Evolutionary conservation across 2,329 filamentous ascomycete species (phyloP).

Genomic region (Colletotrichum theobromicola): DNA sequence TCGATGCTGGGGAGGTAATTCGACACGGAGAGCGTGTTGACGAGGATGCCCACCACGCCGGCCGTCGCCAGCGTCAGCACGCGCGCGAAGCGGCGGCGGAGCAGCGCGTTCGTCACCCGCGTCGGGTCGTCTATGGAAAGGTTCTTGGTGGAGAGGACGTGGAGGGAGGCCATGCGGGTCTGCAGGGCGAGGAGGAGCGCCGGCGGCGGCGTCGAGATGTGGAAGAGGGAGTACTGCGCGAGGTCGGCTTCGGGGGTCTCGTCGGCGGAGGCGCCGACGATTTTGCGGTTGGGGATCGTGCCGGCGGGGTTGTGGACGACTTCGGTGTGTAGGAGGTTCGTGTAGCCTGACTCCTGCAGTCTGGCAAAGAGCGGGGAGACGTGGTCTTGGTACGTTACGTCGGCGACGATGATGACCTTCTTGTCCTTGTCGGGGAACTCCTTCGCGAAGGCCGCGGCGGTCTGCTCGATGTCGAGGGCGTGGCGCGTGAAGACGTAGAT

Average conservation of each 20-base stretch:
- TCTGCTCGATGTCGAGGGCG: constrained; percentile 65
- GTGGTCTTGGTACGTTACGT: constrained; percentile 85
- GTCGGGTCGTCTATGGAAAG: constrained; percentile 52
- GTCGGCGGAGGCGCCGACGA: constrained; percentile 39
- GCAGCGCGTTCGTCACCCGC: constrained; percentile 54
- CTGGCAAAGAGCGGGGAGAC: constrained; percentile 61
- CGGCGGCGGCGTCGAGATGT: constrained; percentile 80
- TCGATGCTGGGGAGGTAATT: constrained; percentile 87
- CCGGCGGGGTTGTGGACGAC: constrained; percentile 82
- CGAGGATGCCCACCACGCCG: constrained; percentile 88
- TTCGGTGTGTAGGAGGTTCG: constrained; percentile 69
- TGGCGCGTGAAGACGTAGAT: constrained; percentile 88
- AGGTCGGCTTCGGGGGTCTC: constrained; percentile 47
- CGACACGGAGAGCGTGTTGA: constrained; percentile 91
- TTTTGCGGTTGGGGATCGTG: constrained; percentile 81
- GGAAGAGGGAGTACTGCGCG: constrained; percentile 77
- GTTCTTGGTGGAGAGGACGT: constrained; percentile 74
- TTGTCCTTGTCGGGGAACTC: constrained; percentile 69
- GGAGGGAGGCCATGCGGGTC: constrained; percentile 78
- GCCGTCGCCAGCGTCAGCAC: constrained; percentile 81
- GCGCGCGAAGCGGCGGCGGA: constrained; percentile 88
- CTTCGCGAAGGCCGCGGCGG: constrained; percentile 63
- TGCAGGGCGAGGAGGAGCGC: constrained; percentile 87
- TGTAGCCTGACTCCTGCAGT: constrained; percentile 71
- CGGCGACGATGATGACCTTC: constrained; percentile 83